Evolutionary conservation across 2,329 filamentous ascomycete species (phyloP), one percentile per base, ranked within the genome.

Genomic region (Penicillium sp.): DNA sequence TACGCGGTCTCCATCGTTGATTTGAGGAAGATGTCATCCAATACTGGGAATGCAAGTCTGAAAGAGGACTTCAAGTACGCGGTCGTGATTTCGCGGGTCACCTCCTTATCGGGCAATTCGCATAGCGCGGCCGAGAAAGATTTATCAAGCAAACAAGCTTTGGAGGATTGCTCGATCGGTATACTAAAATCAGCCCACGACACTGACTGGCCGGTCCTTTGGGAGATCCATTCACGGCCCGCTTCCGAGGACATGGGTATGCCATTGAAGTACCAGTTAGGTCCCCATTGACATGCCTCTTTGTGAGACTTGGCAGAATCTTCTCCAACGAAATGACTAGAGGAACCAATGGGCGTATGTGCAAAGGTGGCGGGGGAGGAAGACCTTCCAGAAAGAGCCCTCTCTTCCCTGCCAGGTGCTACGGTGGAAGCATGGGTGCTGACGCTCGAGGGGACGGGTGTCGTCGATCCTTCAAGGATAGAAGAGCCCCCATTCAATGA

Each of bases 251-350:
- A 53, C 5, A 66, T 63, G 5, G 64, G 25, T n/a, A 66, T 65
- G 2, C 63, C 63, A 43, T 63, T 60, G 17, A 66, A 66, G 45
- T 54, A 66, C 64, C 62, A 66, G 17, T 65, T 65, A 7, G 64
- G 63, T 31, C 64, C 63, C 45, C 56, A 51, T 55, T 65, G 60
- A 25, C 20, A 54, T 20, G 49, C 48, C 28, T 49, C 38, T 28
- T 2, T 10, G 38, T n/a, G 25, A 49, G 14, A 10, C 6, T 17
- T 17, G 20, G 15, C 12, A 8, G 34, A 11, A 34, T 22, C 4
- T 10, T 48, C 45, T 38, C 5, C 28, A 15, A 17, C 12, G 2
- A 4, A 1, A 20, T 15, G 38, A 28, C 17, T 14, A 37, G 37
- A 14, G 10, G 49, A 43, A 31, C n/a, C 15, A 31, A 14, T 17